Evolutionary conservation across 805 yeast genomes (phyloP), one percentile per base, ranked within the genome.

Genomic region (Nematodospora valgi): DNA sequence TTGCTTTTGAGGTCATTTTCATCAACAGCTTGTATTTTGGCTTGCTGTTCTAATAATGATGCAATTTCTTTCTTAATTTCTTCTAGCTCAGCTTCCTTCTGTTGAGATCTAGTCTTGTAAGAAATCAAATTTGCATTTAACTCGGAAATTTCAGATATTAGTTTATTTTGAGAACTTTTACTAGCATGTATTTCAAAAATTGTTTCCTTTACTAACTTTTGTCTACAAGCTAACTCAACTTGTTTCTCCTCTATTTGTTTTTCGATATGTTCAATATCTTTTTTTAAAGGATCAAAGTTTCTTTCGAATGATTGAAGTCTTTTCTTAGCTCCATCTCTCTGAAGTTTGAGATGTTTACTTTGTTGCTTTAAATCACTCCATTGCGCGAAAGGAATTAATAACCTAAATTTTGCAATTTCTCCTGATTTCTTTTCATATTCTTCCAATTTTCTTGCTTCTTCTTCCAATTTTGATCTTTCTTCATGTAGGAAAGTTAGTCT

Each of bases 381-480:
- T 41, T 59, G 58, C 1, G 68, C 72, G 39, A 59, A 68, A 2
- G 74, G 74, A 17, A 68, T 46, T 24, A 65, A 50, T 38, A 50
- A 70, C 52, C 51, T 63, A 51, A 55, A 72, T 41, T 40, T 58
- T 13, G 44, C 58, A 36, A 54, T 54, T 35, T 64, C 72, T 54
- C 44, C 52, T 33, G 51, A 62, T 38, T 77, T 72, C 20, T 59
- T 59, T 43, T 72, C 66, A 41, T 62, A 78, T 27, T 66, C 72
- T 43, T 70, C 59, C 38, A 70, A 49, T 52, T 68, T 46, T 52
- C 68, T 32, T 0, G 76, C 83, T 35, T 70, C 74, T 21, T 61
- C 68, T 32, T 67, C 62, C 23, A 74, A 49, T 12, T 52, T 54
- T 9, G 54, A 63, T 40, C 63, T 68, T 30, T 68, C 70, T 6